Evolutionary conservation across 148 eudicot species (phyloP), one percentile per base, ranked within the genome.

Genomic region (Selenicereus undatus): DNA sequence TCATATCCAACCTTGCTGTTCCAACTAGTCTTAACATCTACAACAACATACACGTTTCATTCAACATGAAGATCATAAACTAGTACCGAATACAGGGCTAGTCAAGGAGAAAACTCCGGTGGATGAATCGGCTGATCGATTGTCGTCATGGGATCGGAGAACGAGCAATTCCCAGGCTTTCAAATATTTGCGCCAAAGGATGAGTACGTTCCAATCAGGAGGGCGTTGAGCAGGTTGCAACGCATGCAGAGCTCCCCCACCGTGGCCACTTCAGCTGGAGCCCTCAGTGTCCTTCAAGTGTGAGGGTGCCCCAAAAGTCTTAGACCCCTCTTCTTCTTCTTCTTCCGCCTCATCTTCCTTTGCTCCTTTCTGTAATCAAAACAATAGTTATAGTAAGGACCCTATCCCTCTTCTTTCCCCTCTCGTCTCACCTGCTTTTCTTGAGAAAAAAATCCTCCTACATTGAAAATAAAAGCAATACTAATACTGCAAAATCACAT

Each of bases 361-460:
- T 8, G 75, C 35, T 80, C 39, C 77, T 8, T 80, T 71, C 29
- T 84, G 43, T 56, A 81, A 6, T 60, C 66, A 60, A n/a, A 60
- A 81, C 27, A 84, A 81, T 54, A 82, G 82, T 84, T 82, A 82
- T 35, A 85, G 80, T 85, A 85, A 89, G 74, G 93, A 88, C 73
- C 92, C 92, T 8, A 90, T 91, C 43, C 94, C 94, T 85, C 91
- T 91, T 72, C 90, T 91, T 56, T 86, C 94, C 30, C 94, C 94
- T 13, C 89, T 91, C 14, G 89, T 88, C 48, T 83, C 87, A 72
- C 91, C 93, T 82, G 86, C 93, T 73, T 73, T 86, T 64, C 76
- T 81, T 10, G 89, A 90, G 20, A 82, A 90, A 32, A 32, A 82
- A 71, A 58, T 76, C 89, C 22, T 79, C 82, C 43, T 75, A 69